Conservation (phyloP, 1,284 basidiomycete genomes). For the Austroboletus sp. region DNA sequence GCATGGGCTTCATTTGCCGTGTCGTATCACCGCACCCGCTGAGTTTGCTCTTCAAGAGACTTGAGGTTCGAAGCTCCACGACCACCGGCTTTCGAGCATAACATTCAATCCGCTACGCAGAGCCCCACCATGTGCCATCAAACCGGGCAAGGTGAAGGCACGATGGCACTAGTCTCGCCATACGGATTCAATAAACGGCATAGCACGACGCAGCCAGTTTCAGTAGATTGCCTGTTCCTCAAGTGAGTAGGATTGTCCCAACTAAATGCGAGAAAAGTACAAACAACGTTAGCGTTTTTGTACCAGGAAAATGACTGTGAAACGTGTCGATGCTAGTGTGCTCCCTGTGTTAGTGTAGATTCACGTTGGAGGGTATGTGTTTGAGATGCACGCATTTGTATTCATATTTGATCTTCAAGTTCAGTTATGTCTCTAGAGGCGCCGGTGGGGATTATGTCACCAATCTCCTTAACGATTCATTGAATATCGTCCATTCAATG, state of each 20-base stretch:
- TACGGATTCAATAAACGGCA: conserved; percentile 4
- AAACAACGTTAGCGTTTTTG: conserved; percentile 9
- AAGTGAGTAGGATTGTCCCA: conserved; percentile 12
- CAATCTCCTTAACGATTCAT: conserved; percentile 17
- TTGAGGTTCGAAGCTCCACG: conserved; percentile 19
- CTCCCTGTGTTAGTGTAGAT: conserved; percentile 23
- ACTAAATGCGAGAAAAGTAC: no score
- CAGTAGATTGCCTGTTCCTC: conserved; percentile 21
- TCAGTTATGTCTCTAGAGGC: conserved; percentile 8
- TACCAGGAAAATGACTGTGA: conserved; percentile 5
- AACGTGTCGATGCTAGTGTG: background rate
- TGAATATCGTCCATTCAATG: conserved; percentile 37
- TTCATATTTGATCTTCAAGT: background rate
- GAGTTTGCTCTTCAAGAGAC: conserved; percentile 1
- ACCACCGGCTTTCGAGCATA: background rate
- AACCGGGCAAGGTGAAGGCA: background rate
- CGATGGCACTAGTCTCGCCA: background rate
- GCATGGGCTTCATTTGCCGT: conserved; percentile 1
- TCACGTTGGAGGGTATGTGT: conserved; percentile 20
- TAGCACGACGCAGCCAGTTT: background rate
- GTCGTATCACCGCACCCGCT: no score
- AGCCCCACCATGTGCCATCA: conserved; percentile 16
- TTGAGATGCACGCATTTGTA: background rate
- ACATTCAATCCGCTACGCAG: conserved; percentile 13
- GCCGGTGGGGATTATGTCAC: conserved; percentile 10